Evolutionary conservation across 2,329 filamentous ascomycete genomes (phyloP).

Genomic region (Botrytis cinerea): DNA sequence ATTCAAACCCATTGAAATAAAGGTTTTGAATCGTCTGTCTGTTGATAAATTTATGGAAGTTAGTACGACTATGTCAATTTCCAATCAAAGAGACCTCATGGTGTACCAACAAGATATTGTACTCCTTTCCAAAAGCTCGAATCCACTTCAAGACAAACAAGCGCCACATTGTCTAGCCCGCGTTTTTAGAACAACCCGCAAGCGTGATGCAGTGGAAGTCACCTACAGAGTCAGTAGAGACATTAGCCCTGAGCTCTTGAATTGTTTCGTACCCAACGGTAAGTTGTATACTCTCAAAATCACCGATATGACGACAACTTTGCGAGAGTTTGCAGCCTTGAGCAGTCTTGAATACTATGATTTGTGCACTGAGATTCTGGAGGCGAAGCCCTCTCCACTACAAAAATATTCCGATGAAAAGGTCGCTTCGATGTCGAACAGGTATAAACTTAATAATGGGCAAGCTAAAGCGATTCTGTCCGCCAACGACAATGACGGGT

Average conservation of each 20-base stretch:
- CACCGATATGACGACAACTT: conserved; percentile 89
- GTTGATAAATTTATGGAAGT: conserved; percentile 94
- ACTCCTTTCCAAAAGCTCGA: conserved; percentile 73
- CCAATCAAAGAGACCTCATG: conserved; percentile 69
- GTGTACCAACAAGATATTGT: conserved; percentile 87
- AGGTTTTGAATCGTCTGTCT: conserved; percentile 81
- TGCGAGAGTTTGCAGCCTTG: conserved; percentile 91
- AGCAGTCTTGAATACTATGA: conserved; percentile 94
- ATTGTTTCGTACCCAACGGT: conserved; percentile 66
- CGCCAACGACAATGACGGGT: conserved; percentile 92
- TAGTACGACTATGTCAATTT: conserved; percentile 74
- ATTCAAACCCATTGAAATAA: conserved; percentile 80
- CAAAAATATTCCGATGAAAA: conserved; percentile 77
- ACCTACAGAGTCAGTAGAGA: conserved; percentile 77
- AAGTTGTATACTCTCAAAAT: conserved; percentile 78
- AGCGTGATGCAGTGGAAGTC: conserved; percentile 79
- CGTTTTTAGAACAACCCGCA: conserved; percentile 76
- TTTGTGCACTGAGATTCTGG: conserved; percentile 86
- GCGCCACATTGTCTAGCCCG: conserved; percentile 83
- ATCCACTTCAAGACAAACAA: conserved; percentile 65
- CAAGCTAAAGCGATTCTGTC: conserved; percentile 92
- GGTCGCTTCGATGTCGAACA: conserved; percentile 67
- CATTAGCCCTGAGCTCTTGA: conserved; percentile 52
- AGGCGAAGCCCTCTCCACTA: conserved; percentile 86
- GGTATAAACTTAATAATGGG: conserved; percentile 82